Base-by-base conservation (phyloP, 495 filamentous ascomycete species). In the Terfezia boudieri region DNA sequence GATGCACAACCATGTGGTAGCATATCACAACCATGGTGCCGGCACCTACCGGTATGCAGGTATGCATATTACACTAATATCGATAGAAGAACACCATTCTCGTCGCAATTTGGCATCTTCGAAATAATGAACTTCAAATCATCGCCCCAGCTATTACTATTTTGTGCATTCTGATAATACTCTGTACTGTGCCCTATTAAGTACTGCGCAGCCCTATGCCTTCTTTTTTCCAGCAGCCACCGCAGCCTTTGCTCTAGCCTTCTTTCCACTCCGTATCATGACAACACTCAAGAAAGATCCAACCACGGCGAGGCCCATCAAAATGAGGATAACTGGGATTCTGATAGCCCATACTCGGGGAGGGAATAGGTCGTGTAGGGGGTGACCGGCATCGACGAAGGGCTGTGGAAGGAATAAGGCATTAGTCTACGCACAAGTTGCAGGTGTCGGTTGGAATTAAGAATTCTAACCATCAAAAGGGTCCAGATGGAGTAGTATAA, bases 401-500 rank as follows among this genome's bases (percentile, higher is more conserved):
- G 90, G 90, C 90, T 98, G 59, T 52, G 16, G 9, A 2, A 32
- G 26, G 4, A 32, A 32, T 4, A 32, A 32, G 26, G 4, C 26
- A 32, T 32, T 32, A 32, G 26, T 32, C 26, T 32, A 7, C 3
- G 36, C 22, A 12, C 49, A 32, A 51, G 16, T 50, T 50, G 16
- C 49, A 4, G 26, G 26, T 32, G 49, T 12, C 2, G 16, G 49
- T 23, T 22, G 11, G 23, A 11, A 32, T 51, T 12, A 5, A 36
- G 16, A 41, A 37, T 37, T 61, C 64, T 56, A 76, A 94, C 90
- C 84, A 99, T 95, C 53, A 95, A 75, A 54, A 99, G 72, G 4
- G 90, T 96, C 90, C 90, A 99, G 62, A 93, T 77, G 16, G 87
- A 92, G 71, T 99, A 99, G 76, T 99, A 99, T 58, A 93, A 79